These are phyloP conservation scores for Rhinocladiella mackenziei DNA, from an alignment of 2,329 filamentous ascomycete genomes.

Conservation along the genomic window DNA sequence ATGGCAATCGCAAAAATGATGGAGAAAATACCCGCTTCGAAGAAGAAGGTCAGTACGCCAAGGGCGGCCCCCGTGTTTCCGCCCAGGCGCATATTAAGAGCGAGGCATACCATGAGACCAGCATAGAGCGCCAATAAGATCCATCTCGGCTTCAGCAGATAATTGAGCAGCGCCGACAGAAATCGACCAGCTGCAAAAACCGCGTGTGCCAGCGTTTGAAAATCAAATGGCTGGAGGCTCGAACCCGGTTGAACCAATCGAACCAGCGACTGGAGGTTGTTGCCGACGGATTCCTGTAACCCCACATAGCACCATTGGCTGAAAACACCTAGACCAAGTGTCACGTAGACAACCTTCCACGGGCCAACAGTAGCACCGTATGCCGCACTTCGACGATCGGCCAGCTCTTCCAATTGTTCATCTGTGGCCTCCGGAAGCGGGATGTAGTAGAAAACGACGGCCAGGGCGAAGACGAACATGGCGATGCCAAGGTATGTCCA, in stretches of 20 bases:
- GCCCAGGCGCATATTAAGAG: slow-evolving; percentile 49
- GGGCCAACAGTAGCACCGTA: slow-evolving; percentile 45
- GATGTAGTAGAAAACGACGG: slow-evolving; percentile 58
- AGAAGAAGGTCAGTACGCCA: slow-evolving; percentile 53
- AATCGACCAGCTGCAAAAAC: slow-evolving; percentile 58
- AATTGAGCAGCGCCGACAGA: slow-evolving; percentile 50
- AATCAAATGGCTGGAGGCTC: slow-evolving; percentile 38
- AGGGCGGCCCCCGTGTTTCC: slow-evolving; percentile 46
- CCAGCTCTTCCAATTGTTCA: slow-evolving; percentile 54
- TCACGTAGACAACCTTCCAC: slow-evolving; percentile 53
- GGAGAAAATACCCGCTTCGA: slow-evolving; percentile 58
- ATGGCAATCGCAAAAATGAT: slow-evolving; percentile 57
- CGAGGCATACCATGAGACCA: slow-evolving; percentile 51
- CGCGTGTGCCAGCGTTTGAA: slow-evolving; percentile 53
- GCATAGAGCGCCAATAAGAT: slow-evolving; percentile 53
- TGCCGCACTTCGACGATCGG: slow-evolving; percentile 49
- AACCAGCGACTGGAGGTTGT: slow-evolving; percentile 47
- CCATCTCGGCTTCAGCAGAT: slow-evolving; percentile 56
- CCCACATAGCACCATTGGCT: slow-evolving; percentile 60
- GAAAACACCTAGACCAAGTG: slow-evolving; percentile 52
- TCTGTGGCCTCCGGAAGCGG: slow-evolving; percentile 61
- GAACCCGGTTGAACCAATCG: slow-evolving; percentile 33
- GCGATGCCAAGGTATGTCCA: slow-evolving; percentile 63
- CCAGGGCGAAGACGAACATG: slow-evolving; percentile 56
- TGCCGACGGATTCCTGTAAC: slow-evolving; percentile 55